phyloP scores from a whole-genome alignment of 371 early-diverging fungal species.

The Quaeritorhiza haematococci region DNA sequence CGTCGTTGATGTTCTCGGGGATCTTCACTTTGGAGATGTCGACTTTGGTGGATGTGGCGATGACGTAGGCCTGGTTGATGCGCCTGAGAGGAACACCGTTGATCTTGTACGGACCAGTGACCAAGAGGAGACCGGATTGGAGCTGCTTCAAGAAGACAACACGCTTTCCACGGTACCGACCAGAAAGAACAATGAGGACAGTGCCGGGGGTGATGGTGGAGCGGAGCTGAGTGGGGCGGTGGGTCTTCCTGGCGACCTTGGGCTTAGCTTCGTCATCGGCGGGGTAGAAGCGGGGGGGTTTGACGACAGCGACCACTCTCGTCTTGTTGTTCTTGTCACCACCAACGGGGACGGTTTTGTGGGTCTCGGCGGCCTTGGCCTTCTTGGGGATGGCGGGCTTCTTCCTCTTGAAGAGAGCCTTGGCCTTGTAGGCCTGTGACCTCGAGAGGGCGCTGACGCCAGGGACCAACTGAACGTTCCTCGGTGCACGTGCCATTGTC shows the following conservation, averaged over 20 bases:
- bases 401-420: constrained; percentile 78
- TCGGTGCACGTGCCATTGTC: background rate
- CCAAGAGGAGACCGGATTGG: constrained; percentile 88
- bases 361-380: constrained; percentile 47
- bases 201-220: constrained; percentile 93
- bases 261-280: constrained; percentile 78
- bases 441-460: constrained; percentile 83
- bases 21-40: constrained; percentile 63
- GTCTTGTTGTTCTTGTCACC: constrained; percentile 82
- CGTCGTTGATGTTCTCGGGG: constrained; percentile 78
- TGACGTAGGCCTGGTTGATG: constrained; percentile 97
- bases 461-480: constrained; percentile 56
- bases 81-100: constrained; percentile 98
- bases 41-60: constrained; percentile 96
- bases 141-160: constrained; percentile 98
- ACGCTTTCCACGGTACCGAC: constrained; percentile 96
- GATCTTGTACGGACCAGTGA: constrained; percentile 95
- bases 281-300: constrained; percentile 79
- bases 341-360: constrained; percentile 69
- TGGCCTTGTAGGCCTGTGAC: constrained; percentile 72
- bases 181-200: constrained; percentile 93
- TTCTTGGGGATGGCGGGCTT: constrained; percentile 49
- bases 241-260: constrained; percentile 77
- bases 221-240: constrained; percentile 67
- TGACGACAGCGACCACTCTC: constrained; percentile 66